Evolutionary conservation across 129 eudicot genomes (phyloP), one percentile per base, ranked within the genome.

Genomic region (Sambucus nigra): DNA sequence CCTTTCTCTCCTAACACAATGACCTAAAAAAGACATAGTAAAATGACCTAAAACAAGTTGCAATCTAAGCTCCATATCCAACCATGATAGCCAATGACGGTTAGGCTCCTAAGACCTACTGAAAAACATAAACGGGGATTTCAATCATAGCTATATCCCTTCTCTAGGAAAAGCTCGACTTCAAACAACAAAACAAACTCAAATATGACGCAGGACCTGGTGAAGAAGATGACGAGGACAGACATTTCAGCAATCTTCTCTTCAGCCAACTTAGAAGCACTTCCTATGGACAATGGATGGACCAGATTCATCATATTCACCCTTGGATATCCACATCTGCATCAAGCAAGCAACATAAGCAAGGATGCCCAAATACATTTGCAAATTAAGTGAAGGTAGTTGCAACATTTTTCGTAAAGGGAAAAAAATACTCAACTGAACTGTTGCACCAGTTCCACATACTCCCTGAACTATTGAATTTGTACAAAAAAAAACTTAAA

Each of bases 251-350:
- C 13, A 27, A 14, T 50, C 53, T 26, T 51, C 40, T 41, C 18
- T 5, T 51, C 20, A 23, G 29, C 32, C 55, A 31, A 41, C 64
- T 72, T 49, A 72, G 60, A 72, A 72, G 67, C 77, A 72, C 55
- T 72, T 72, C 28, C 77, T 33, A 9, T 64, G 77, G 17, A 72
- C 77, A 32, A 72, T 65, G 8, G 72, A 57, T 47, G 75, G 75
- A 45, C 75, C 75, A 27, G 75, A 69, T 55, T 69, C 74, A 25
- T 69, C 74, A 21, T 69, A 72, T 54, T 72, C 77, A 7, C 67
- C 70, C 63, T 72, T 72, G 28, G 68, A 59, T 44, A 72, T 72
- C 77, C 77, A 72, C 77, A 72, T 72, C 72, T 72, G 73, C 63
- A 33, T 5, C 33, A 65, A 40, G 41, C 26, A 55, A 54, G 41